Base-by-base conservation (phyloP, 1,284 basidiomycete species). In the Tilletia setariae region DNA sequence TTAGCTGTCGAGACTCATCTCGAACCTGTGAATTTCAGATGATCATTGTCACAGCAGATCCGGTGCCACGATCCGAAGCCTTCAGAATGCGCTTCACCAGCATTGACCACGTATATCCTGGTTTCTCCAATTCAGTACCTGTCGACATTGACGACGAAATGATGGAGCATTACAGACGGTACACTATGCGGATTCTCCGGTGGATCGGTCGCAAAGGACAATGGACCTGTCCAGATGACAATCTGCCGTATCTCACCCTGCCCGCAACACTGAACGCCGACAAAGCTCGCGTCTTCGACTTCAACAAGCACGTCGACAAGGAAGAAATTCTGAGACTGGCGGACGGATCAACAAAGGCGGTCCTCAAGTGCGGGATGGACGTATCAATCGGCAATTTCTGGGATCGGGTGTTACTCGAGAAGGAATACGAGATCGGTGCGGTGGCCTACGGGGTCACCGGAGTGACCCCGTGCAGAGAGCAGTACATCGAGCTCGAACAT, bases 221-320 rank as follows among this genome's bases (percentile, higher is more conserved):
- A 23, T 63, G 62, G 62, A 13, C 3, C 8, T 63, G 62, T n/a
- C 35, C 15, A n/a, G n/a, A 42, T 25, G 62, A 63, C 21, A 25
- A 63, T 25, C 16, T 43, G 32, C 62, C 62, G n/a, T 63, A 63
- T 42, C 8, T 63, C 2, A 16, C 43, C 16, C 23, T 63, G 9
- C 62, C 62, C n/a, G 25, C 23, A 35, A 35, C 28, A 15, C 11
- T 61, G 56, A 35, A 32, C 7, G 56, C 56, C 3, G 28, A 19
- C 30, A 61, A 61, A 16, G 56, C 56, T 32, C 56, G 56, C 15
- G 28, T 35, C 9, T 61, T 61, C 56, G 56, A 61, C 56, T 61
- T 61, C 15, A 16, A 32, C 13, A 61, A 61, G 56, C 30, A 32
- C 30, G 56, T 61, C 56, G 56, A 61, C n/a, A 61, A n/a, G 56